Percentiles rank a stretch among this genome's conserved stretches.
Evolutionary conservation across 148 eudicot species (phyloP).

Genomic region (Rhododendron vialii): DNA sequence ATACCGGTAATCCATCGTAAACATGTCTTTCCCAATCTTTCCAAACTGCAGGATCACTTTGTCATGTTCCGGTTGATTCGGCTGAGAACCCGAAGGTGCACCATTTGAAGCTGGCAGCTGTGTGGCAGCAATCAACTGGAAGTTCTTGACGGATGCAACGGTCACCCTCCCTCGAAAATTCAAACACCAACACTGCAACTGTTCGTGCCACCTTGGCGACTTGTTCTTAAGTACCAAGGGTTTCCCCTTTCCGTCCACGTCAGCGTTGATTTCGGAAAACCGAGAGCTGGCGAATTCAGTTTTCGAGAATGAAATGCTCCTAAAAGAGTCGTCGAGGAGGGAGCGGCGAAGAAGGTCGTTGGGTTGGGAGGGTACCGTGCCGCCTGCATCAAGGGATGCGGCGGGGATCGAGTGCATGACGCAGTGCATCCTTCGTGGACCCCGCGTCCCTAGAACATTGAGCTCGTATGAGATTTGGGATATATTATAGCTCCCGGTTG

Average conservation of each 20-base stretch:
- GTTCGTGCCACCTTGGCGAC: conserved; percentile 50
- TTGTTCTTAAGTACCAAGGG: conserved; percentile 39
- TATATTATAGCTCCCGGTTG: conserved; percentile 48
- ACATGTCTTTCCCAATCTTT: conserved; percentile 32
- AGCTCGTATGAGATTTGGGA: conserved; percentile 50
- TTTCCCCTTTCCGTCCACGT: neutral
- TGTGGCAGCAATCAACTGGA: conserved; percentile 39
- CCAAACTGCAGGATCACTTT: conserved; percentile 38
- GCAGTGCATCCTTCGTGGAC: conserved; percentile 57
- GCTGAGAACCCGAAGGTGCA: conserved; percentile 17
- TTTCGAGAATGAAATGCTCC: conserved; percentile 44
- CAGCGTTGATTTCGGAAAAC: conserved; percentile 33
- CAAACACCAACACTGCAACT: conserved; percentile 49
- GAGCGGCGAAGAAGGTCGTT: conserved; percentile 35
- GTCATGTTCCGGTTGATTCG: conserved; percentile 20
- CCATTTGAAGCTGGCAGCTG: conserved; percentile 10
- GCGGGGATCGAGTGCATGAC: conserved; percentile 52
- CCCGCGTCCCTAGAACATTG: conserved; percentile 58
- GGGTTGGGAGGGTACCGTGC: conserved; percentile 47
- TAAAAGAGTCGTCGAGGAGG: conserved; percentile 46
- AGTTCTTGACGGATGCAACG: conserved; percentile 47
- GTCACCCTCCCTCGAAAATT: conserved; percentile 48
- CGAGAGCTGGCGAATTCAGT: conserved; percentile 46
- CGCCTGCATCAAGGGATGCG: conserved; percentile 40
- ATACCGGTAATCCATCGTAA: conserved; percentile 47